Evolutionary conservation across 2,329 filamentous ascomycete genomes (phyloP), one percentile per base, ranked within the genome.

Genomic region (Onygena corvina): DNA sequence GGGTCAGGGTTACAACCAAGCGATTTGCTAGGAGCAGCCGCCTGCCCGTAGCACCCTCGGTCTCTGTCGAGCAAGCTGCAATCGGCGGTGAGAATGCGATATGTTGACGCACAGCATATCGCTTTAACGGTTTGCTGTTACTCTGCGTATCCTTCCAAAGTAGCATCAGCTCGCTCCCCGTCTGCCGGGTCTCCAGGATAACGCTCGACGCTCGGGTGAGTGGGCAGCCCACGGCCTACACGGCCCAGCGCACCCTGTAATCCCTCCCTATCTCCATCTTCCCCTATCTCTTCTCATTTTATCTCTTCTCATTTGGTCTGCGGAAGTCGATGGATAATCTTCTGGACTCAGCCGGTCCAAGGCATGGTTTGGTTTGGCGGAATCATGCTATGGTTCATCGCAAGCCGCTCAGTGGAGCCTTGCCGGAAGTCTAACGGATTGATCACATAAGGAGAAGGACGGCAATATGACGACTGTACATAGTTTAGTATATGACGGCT

Each of bases 351-450:
- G 36, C 36, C 25, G 36, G 18, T 21, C 36, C 36, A 23, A 23
- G 36, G 36, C 20, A 40, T 23, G 36, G 36, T 40, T 40, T 21
- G 36, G 36, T 40, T 40, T 40, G 36, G 36, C 36, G 36, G 36
- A 40, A 40, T 46, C n/a, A 46, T 46, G 30, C 42, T 25, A 46
- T 46, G 42, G 42, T 46, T 46, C 42, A 31, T 23, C 42, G 30
- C 23, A 46, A 46, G 42, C 42, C 42, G 29, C 42, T n/a, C 29
- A 31, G 42, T 46, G 42, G 42, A 46, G 42, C 29, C 42, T 46
- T 46, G 42, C 42, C 42, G 42, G 42, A 46, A 46, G 42, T 46
- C 42, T 46, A 46, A 46, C 42, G n/a, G 25, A 25, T 21, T 3
- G 4, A 12, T n/a, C 12, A 25, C n/a, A n/a, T n/a, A n/a, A n/a